Evolutionary conservation across 192 early-diverging fungal genomes (phyloP).

Genomic region (Coemansia sp.): DNA sequence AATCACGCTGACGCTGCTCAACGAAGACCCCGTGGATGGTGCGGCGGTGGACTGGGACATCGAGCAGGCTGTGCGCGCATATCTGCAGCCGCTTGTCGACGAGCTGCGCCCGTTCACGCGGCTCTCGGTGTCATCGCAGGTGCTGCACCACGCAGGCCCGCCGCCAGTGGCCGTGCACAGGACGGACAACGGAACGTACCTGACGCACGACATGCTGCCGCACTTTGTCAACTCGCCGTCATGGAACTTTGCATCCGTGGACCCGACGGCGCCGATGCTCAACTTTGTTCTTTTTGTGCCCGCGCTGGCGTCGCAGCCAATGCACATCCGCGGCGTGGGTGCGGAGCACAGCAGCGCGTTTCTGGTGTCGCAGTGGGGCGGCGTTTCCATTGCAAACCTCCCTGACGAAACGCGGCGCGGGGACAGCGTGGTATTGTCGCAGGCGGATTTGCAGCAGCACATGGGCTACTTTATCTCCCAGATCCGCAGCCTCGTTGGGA

Average conservation of each 20-base stretch:
- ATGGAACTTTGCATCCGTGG: slow-evolving; percentile 92
- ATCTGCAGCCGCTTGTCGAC: slow-evolving; percentile 73
- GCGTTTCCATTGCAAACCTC: slow-evolving; percentile 67
- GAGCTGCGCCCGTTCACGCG: slow-evolving; percentile 64
- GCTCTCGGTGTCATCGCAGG: slow-evolving; percentile 78
- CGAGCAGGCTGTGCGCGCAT: slow-evolving; percentile 61
- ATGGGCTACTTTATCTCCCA: slow-evolving; percentile 83
- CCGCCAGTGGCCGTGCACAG: slow-evolving; percentile 66
- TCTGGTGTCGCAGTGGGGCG: slow-evolving; percentile 94
- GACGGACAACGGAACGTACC: slow-evolving; percentile 31
- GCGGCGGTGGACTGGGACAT: slow-evolving; percentile 80
- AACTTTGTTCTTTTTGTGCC: slow-evolving; percentile 94
- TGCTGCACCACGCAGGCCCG: slow-evolving; percentile 76
- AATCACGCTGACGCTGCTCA: slow-evolving; percentile 83
- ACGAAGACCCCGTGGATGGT: slow-evolving; percentile 69
- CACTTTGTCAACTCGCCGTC: slow-evolving; percentile 95
- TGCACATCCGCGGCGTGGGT: slow-evolving; percentile 59
- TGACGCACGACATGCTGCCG: slow-evolving; percentile 72
- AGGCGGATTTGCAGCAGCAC: slow-evolving; percentile 62
- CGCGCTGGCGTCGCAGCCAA: slow-evolving; percentile 59
- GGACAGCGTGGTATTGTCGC: slow-evolving; percentile 22
- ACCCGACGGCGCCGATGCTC: slow-evolving; percentile 75
- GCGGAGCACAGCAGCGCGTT: slow-evolving; percentile 73
- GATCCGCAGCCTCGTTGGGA: slow-evolving; percentile 77
- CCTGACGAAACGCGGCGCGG: slow-evolving; percentile 6